phyloP scores from a whole-genome alignment of 352 stramenopile genomes.

The Pythium phragmitis region DNA sequence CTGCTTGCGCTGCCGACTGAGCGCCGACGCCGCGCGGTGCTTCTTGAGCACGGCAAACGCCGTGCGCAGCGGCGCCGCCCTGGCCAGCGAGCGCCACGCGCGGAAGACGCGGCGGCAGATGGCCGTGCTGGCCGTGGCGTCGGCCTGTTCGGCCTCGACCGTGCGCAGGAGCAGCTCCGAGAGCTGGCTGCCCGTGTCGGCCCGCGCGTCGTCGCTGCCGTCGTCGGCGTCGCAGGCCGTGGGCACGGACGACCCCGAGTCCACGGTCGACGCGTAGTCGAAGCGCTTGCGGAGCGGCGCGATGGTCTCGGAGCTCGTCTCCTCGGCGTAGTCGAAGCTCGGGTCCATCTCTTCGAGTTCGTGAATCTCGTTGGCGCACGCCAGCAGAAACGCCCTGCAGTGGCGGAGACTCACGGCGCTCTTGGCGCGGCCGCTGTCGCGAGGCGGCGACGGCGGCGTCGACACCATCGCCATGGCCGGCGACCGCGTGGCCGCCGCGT shows the following conservation, averaged over 20 bases:
- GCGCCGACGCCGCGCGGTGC: slow-evolving; percentile 28
- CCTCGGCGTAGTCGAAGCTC: slow-evolving; percentile 71
- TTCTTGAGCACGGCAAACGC: slow-evolving; percentile 49
- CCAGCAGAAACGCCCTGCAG: slow-evolving; percentile 69
- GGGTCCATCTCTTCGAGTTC: slow-evolving; percentile 70
- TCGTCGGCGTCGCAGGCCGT: slow-evolving; percentile 25
- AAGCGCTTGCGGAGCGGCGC: slow-evolving; percentile 12
- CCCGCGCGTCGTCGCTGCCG: slow-evolving; percentile 38
- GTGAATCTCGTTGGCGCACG: slow-evolving; percentile 80
- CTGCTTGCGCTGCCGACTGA: slow-evolving; percentile 39
- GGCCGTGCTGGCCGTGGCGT: slow-evolving; percentile 17
- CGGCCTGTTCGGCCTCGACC: slow-evolving; percentile 29
- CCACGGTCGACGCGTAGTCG: slow-evolving; percentile 47
- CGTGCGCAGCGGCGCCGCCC: slow-evolving; percentile 33
- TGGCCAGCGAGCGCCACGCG: slow-evolving; percentile 24
- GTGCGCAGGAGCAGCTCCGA: slow-evolving; percentile 51
- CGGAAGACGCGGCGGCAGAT: slow-evolving; percentile 33
- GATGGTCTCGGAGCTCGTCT: slow-evolving; percentile 32
- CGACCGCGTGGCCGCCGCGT: neutral
- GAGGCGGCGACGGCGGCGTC: neutral
- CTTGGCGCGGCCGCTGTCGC: slow-evolving; percentile 43
- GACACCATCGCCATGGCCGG: neutral
- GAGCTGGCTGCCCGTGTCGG: slow-evolving; percentile 58
- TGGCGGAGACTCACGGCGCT: slow-evolving; percentile 41
- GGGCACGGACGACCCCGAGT: neutral